Evolutionary conservation across 176 grass and related monocot genomes (phyloP), one percentile per base, ranked within the genome.

Genomic region (Cenchrus americanus): DNA sequence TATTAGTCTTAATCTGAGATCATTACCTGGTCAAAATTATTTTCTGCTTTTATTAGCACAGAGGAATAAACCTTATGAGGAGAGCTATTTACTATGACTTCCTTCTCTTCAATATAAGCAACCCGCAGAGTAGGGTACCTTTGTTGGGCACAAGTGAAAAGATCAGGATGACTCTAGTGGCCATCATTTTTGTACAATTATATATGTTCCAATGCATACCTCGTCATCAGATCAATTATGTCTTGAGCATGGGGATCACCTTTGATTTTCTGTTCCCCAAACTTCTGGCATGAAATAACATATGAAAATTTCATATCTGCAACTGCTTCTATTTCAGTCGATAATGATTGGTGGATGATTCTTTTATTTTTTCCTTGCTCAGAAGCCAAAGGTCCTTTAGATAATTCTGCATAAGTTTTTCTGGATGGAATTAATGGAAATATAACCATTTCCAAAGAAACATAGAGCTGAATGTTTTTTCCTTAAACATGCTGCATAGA

Each of bases 101-200:
- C 92, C 80, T 92, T 97, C 84, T 98, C 95, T 82, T 98, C 95
- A 76, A 98, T 95, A 80, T 98, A 98, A 34, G 95, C 88, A 64
- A 98, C 92, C 77, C 92, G 90, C 81, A 98, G 85, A 52, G 90
- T 76, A 86, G 87, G 77, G 93, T 90, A 87, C 82, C 95, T 98
- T 88, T 67, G 77, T 90, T 79, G 62, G 13, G 18, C 32, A 69
- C 48, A 74, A 61, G 30, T 68, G 48, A 51, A 54, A 84, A 59
- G 70, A 76, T 82, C 52, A 86, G 46, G 30, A 75, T 40, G 54
- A 59, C 46, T 62, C 14, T 67, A 51, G 43, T 42, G 10, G 48
- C 41, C 75, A 81, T 67, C 40, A 70, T 69, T 84, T 81, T 47
- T 83, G 71, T 41, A 48, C 17, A 54, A 2, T 32, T 78, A 74